Evolutionary conservation across 805 yeast species (phyloP), one percentile per base, ranked within the genome.

Genomic region (Candida oleophila): DNA sequence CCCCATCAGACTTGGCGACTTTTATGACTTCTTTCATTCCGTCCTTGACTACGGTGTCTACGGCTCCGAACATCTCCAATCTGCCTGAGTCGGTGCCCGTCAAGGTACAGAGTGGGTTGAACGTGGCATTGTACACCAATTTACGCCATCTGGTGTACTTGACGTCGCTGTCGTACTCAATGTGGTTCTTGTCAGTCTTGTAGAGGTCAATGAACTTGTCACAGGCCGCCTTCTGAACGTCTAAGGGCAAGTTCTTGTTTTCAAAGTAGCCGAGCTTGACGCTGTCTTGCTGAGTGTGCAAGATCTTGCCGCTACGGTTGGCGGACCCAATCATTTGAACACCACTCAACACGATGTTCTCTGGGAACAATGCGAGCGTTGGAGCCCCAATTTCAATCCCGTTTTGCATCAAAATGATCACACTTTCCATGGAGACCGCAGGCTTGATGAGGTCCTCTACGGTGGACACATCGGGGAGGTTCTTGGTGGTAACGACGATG

Each of bases 301-400:
- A 55, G 48, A 83, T 44, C 7, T 61, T 62, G 25, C 83, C 83
- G 30, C 70, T 66, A 39, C 68, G 57, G 55, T 77, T 80, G 45
- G 81, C 76, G 1, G 87, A 78, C 0, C 85, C 86, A 45, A 82
- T 77, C 38, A 35, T 35, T 35, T 35, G 38, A 34, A 84, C 81
- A 7, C 89, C 88, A 0, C 88, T 83, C 3, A 85, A 58, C 2
- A 80, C 71, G 2, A 76, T 69, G 45, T 70, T 73, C 14, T 66
- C 59, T 1, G 86, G 87, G 55, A 68, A 83, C 14, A 68, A 68
- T n/a, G 59, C 62, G 44, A 78, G 65, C 16, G 83, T 67, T 12
- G 84, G 83, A 51, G 71, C 68, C 47, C 82, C 88, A 44, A 80
- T 73, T 46, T 81, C 87, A 49, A 84, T 68, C 0, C 89, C 90